Base-by-base conservation (phyloP, 2,329 filamentous ascomycete genomes). In the Clonostachys rhizophaga region DNA sequence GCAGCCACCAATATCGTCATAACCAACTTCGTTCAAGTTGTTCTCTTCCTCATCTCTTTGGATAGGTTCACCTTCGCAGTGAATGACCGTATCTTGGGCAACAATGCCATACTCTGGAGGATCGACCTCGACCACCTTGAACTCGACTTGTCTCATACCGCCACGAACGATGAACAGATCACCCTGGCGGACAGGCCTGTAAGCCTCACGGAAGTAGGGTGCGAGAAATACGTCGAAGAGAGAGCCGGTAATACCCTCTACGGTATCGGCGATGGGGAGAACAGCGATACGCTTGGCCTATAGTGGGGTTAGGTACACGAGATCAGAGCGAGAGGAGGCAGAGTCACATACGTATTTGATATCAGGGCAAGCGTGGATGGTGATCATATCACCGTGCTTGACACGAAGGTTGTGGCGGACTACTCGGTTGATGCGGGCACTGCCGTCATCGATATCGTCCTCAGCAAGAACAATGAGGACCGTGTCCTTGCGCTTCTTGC, bases 401-500 rank as follows among this genome's bases (percentile, higher is more conserved):
- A 99, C 92, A 49, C 94, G 87, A 54, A 99, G 82, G 72, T 99
- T 99, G 80, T 97, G 94, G 68, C 94, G 87, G 62, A 97, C 91
- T 53, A 97, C 94, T 69, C 95, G 89, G 81, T 99, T 99, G 78
- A 99, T 94, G 63, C 94, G 88, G 59, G 89, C 94, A 61, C 87
- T 96, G 58, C 94, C 94, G 65, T 99, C 94, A 75, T 99, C 94
- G 47, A 99, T 86, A 54, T 99, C 94, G 63, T 99, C 94, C 68
- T 99, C 94, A 54, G 91, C 91, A 11, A 99, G 81, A 50, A 99
- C 95, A 63, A 99, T 97, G 64, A 99, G 78, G 50, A 97, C 94
- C 5, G 94, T 99, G 66, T 99, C 94, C 81, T 96, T 96, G 72
- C 94, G 84, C 88, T 97, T 99, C 85, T 99, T 99, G 71, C 94